These are phyloP conservation scores for Eucalyptus pauciflora DNA, from an alignment of 345 rosid genomes.

Conservation along the genomic window DNA sequence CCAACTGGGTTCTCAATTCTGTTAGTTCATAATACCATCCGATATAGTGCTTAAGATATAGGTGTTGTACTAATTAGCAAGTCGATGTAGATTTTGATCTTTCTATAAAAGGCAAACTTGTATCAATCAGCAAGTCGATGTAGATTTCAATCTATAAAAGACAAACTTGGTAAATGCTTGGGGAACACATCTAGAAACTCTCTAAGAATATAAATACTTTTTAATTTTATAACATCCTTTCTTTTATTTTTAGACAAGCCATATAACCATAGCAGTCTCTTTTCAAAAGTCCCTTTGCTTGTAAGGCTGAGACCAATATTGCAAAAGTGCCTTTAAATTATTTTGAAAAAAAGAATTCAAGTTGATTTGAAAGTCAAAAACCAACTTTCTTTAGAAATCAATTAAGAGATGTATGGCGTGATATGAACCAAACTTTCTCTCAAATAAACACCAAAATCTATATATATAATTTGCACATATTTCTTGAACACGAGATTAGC, in stretches of 20 bases:
- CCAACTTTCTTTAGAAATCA: neutral
- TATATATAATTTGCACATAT: too few species aligned
- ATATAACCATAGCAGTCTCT: neutral
- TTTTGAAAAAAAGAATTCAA: neutral
- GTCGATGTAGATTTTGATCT: neutral
- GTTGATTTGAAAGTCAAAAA: neutral
- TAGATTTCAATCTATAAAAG: neutral
- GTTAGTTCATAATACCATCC: neutral
- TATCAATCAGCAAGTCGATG: accelerated
- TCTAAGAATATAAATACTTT: neutral
- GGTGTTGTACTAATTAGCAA: neutral
- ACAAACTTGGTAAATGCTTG: neutral
- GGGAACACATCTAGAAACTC: neutral
- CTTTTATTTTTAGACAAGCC: neutral
- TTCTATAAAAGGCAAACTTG: neutral
- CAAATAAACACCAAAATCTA: too few species aligned
- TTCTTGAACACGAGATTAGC: too few species aligned
- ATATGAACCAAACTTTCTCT: neutral
- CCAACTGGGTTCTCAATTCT: neutral
- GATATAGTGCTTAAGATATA: neutral
- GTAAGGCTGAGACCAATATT: neutral
- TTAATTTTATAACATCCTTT: neutral
- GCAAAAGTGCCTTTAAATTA: neutral
- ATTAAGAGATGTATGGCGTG: neutral
- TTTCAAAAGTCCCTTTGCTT: neutral